Percentiles rank a stretch among this genome's conserved stretches.
Conservation (phyloP, 139 green algal species). For the Chlorella sp. region DNA sequence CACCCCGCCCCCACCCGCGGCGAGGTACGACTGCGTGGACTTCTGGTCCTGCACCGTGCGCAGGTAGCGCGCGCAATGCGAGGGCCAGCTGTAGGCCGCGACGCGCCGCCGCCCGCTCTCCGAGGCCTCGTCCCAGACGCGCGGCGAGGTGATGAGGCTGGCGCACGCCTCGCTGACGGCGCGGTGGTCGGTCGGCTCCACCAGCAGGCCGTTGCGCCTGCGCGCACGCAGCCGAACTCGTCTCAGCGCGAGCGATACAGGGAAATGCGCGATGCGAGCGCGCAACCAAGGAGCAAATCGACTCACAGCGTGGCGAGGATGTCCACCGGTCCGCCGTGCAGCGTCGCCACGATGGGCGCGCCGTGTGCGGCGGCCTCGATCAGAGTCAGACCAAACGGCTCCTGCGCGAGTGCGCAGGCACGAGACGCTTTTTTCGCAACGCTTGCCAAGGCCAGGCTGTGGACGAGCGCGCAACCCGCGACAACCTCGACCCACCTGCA, state of each 20-base stretch:
- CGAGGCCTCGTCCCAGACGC: conserved; percentile 69
- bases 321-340: conserved; percentile 84
- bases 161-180: conserved; percentile 69
- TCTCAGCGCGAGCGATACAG: too few relatives aligned
- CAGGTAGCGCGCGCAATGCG: conserved; percentile 77
- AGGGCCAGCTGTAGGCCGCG: conserved; percentile 83
- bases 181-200: conserved; percentile 77
- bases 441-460: not conserved
- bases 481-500: conserved; percentile 8
- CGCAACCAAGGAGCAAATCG: too few relatives aligned
- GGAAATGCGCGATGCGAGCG: too few relatives aligned
- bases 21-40: not conserved
- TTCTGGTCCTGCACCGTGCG: conserved; percentile 52
- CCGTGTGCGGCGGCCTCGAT: conserved; percentile 93
- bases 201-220: conserved; percentile 72
- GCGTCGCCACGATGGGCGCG: conserved; percentile 91
- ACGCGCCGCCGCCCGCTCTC: conserved; percentile 70
- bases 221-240: too few relatives aligned
- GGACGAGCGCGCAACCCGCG: not conserved
- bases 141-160: conserved; percentile 64
- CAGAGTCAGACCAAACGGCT: conserved; percentile 93
- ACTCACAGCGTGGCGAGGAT: conserved; percentile 64
- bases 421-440: not conserved
- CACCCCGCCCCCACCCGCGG: not conserved
- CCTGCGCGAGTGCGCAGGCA: too few relatives aligned